A percentile compares a stretch with the other conserved stretches of the same genome.
phyloP scores from a whole-genome alignment of 768 basidiomycete genomes.

The Leccinellum albellum region DNA sequence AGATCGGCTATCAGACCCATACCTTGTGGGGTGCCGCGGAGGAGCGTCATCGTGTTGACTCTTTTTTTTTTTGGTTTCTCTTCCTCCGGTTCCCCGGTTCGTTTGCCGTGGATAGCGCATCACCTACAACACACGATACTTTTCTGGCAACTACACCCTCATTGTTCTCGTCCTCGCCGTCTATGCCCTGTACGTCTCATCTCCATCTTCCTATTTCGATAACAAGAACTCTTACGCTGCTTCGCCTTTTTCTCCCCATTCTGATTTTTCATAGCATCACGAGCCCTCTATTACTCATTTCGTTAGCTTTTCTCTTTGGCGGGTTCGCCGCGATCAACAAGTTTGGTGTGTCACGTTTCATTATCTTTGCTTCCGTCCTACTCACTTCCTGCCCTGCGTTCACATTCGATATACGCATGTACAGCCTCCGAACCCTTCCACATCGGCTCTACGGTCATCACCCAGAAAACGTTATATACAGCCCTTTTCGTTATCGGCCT shows the following conservation, averaged over 20 bases:
- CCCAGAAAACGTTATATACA: slow-evolving; percentile 86
- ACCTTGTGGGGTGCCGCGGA: neutral
- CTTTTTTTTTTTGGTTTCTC: neutral
- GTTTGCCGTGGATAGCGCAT: slow-evolving; percentile 54
- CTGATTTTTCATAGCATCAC: slow-evolving; percentile 53
- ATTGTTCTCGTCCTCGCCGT: slow-evolving; percentile 75
- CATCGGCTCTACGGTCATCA: slow-evolving; percentile 74
- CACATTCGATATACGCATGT: neutral
- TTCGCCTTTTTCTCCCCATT: neutral
- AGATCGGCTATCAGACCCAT: neutral
- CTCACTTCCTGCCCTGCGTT: neutral
- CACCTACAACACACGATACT: slow-evolving; percentile 91
- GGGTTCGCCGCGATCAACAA: slow-evolving; percentile 88
- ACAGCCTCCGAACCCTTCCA: slow-evolving; percentile 83
- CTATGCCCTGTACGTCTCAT: slow-evolving; percentile 69
- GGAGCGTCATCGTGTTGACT: neutral
- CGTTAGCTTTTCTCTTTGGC: slow-evolving; percentile 84
- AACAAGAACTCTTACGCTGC: neutral
- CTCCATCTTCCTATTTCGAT: neutral
- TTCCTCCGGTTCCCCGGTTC: neutral
- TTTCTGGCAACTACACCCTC: slow-evolving; percentile 87
- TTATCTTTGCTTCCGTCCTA: neutral
- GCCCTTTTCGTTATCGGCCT: slow-evolving; percentile 89
- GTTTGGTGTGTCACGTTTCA: slow-evolving; percentile 56
- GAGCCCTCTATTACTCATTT: slow-evolving; percentile 76